Evolutionary conservation across 73 alveolate species (phyloP).

Genomic region (Symbiodinium natans): DNA sequence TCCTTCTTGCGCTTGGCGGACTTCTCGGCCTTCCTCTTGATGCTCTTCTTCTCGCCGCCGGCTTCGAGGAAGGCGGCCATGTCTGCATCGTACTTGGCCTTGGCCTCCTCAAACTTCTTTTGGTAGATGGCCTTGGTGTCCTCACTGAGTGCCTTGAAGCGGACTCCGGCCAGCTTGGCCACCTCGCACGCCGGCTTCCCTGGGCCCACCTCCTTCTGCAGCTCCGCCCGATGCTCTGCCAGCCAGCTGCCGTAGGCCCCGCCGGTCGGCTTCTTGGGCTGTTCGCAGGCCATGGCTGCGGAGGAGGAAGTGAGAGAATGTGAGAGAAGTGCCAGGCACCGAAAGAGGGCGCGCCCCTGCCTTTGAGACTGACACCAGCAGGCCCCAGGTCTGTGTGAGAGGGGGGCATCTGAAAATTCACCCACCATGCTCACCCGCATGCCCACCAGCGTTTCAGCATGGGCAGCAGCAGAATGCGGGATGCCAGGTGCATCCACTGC

Average conservation of each 20-base stretch:
- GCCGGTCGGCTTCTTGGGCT: background rate
- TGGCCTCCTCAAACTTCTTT: slow-evolving; percentile 18
- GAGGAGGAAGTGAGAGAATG: background rate
- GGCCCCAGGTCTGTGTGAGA: no score
- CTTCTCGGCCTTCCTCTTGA: background rate
- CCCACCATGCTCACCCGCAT: no score
- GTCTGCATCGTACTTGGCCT: slow-evolving; percentile 19
- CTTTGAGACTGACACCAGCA: background rate
- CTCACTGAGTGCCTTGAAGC: background rate
- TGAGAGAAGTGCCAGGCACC: background rate
- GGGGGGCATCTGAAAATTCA: no score
- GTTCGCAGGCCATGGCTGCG: background rate
- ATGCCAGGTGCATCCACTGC: no score
- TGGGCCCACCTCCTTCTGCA: background rate
- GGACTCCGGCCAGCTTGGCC: slow-evolving; percentile 18
- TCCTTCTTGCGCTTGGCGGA: background rate
- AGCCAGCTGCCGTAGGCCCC: background rate
- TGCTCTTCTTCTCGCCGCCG: slow-evolving; percentile 40
- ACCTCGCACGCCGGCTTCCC: background rate
- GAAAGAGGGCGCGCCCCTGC: no score
- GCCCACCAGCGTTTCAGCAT: no score
- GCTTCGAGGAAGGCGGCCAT: background rate
- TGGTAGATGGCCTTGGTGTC: slow-evolving; percentile 27
- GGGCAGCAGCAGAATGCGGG: no score
- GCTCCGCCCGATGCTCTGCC: slow-evolving; percentile 32